Evolutionary conservation across 805 yeast species (phyloP), one percentile per base, ranked within the genome.

Genomic region (Wickerhamiella australiensis): DNA sequence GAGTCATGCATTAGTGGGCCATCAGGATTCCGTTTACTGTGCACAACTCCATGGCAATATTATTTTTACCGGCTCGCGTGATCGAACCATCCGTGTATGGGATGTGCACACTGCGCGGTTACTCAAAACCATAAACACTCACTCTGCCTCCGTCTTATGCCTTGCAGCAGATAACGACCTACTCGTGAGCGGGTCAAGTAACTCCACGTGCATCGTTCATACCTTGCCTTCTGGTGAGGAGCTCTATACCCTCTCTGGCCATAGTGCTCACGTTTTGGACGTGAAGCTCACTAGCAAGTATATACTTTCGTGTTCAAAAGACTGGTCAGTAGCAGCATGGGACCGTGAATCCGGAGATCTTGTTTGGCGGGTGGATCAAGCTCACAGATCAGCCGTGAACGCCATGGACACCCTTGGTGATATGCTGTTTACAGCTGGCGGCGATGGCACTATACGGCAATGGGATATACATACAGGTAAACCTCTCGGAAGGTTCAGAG

Each of bases 231-330:
- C 88, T 7, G 85, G 92, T 58, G 94, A 85, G 63, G 84, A 92
- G 2, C 94, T 88, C 3, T 41, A 18, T 36, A n/a, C 56, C 22
- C 86, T 90, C 62, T 85, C 85, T 58, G 96, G 96, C 0, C 96
- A 90, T 62, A 88, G 83, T 54, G 88, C 87, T 62, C 95, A 95
- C 20, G 96, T 90, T 2, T 85, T 87, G 0, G 84, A 95, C 63
- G 95, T 87, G 20, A 96, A 96, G 3, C 68, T 90, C 63, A 88
- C 87, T 59, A 49, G 52, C 2, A 50, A 60, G 18, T 51, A 57
- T 48, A 57, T 66, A 6, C 55, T 60, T 1, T 56, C 69, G 6
- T 61, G 67, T 46, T 66, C 69, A 12, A 62, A 59, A 40, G 70
- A 67, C 52, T 52, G 62, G 26, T 58, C 59, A 3, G 53, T 67